Conservation (phyloP, 2,329 filamentous ascomycete genomes). For the Botrytis porri region DNA sequence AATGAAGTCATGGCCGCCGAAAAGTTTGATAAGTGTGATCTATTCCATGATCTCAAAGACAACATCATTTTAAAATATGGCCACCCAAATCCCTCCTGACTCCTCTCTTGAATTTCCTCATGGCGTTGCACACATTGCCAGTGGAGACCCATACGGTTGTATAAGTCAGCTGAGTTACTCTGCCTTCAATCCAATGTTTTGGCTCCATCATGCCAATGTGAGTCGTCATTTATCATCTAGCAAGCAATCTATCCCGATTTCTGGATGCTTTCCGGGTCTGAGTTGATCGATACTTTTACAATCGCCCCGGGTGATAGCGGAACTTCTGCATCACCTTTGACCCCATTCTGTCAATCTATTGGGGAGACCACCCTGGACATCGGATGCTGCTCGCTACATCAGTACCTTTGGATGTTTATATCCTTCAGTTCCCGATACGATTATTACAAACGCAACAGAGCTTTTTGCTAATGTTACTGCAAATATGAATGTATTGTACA, state of each 20-base stretch:
- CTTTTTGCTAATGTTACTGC: conserved; percentile 60
- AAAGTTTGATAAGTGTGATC: neutral
- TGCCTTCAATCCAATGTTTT: conserved; percentile 49
- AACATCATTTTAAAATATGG: neutral
- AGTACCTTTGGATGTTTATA: conserved; percentile 33
- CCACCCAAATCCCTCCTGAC: neutral
- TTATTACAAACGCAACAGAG: conserved; percentile 46
- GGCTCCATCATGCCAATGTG: conserved; percentile 55
- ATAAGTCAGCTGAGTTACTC: conserved; percentile 45
- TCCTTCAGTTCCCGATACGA: conserved; percentile 44
- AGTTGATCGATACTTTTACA: conserved; percentile 38
- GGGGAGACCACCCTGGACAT: conserved; percentile 27
- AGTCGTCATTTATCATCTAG: conserved; percentile 56
- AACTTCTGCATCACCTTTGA: conserved; percentile 32
- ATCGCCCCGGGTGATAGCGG: conserved; percentile 30
- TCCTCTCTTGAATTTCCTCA: conserved; percentile 46
- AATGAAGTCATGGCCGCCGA: neutral
- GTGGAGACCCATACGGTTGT: conserved; percentile 41
- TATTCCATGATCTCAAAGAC: conserved; percentile 1
- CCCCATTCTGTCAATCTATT: conserved; percentile 36
- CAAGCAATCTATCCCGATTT: conserved; percentile 42
- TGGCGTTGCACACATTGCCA: conserved; percentile 43
- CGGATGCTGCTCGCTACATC: conserved; percentile 22
- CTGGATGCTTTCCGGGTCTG: conserved; percentile 36
- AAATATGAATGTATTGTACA: conserved; percentile 55